Conservation (phyloP, 345 rosid genomes). For the Excoecaria cochinchinensis region DNA sequence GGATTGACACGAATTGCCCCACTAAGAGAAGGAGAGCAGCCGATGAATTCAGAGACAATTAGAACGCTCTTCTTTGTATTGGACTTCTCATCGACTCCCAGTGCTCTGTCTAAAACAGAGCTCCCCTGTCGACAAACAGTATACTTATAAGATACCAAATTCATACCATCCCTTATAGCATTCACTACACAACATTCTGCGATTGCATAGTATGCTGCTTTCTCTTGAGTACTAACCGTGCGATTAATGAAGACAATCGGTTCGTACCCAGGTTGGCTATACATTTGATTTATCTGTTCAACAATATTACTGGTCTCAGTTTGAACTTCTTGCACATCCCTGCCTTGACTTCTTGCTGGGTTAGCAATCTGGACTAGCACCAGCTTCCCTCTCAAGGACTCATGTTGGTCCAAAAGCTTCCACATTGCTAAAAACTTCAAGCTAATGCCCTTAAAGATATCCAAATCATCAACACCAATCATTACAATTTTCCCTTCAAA, state of each 20-base stretch:
- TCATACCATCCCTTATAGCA: constrained; percentile 89
- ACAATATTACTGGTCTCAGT: constrained; percentile 43
- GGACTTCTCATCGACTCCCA: constrained; percentile 39
- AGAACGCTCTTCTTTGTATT: constrained; percentile 54
- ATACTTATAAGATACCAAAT: constrained; percentile 76
- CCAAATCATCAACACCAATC: constrained; percentile 81
- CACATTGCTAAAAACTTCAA: constrained; percentile 73
- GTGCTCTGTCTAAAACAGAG: constrained; percentile 51
- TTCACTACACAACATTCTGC: constrained; percentile 78
- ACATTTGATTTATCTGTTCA: constrained; percentile 48
- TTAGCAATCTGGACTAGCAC: constrained; percentile 75
- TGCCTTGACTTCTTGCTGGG: constrained; percentile 77
- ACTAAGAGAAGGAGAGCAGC: constrained; percentile 88
- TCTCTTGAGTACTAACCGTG: constrained; percentile 58
- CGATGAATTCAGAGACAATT: constrained; percentile 82
- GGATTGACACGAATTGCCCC: constrained; percentile 89
- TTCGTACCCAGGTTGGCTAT: constrained; percentile 51
- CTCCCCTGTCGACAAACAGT: constrained; percentile 73
- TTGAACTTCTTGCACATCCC: constrained; percentile 63
- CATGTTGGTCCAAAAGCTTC: constrained; percentile 50
- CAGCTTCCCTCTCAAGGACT: constrained; percentile 46
- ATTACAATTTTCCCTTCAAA: constrained; percentile 53
- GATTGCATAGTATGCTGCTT: constrained; percentile 61
- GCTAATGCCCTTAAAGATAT: constrained; percentile 70
- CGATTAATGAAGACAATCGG: constrained; percentile 60